Evolutionary conservation across 2,329 filamentous ascomycete genomes (phyloP).

Genomic region (Hypocreales sp.): DNA sequence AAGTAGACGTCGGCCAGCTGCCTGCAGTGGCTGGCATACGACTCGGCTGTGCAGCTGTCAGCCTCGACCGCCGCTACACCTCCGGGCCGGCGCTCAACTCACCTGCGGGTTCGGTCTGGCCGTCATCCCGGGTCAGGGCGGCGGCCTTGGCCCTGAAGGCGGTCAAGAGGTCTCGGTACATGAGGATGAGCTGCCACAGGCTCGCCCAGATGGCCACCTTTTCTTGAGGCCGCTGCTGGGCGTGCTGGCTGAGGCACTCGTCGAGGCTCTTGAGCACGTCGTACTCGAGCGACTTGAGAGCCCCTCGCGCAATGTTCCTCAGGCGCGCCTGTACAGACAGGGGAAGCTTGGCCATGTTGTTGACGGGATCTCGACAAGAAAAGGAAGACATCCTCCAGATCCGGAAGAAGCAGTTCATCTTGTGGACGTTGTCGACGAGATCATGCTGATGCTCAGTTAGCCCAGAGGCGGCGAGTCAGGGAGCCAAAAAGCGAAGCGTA

Average conservation of each 20-base stretch:
- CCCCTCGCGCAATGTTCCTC: constrained; percentile 21
- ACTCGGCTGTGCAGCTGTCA: constrained; percentile 5
- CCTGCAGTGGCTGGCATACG: constrained; percentile 8
- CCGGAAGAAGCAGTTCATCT: constrained; percentile 32
- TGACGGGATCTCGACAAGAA: constrained; percentile 21
- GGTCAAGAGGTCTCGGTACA: constrained; percentile 27
- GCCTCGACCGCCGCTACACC: not conserved
- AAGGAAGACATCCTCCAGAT: constrained; percentile 30
- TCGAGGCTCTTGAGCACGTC: constrained; percentile 25
- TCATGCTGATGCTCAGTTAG: no score
- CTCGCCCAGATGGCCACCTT: constrained; percentile 30
- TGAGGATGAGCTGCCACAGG: constrained; percentile 33
- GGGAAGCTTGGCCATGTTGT: constrained; percentile 20
- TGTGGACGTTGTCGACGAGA: constrained; percentile 26
- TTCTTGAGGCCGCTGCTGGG: constrained; percentile 21
- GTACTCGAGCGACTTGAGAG: constrained; percentile 19
- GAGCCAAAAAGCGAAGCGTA: no score
- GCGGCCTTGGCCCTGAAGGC: constrained; percentile 14
- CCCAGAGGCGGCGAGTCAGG: no score
- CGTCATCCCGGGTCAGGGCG: constrained; percentile 7
- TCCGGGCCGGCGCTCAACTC: not conserved
- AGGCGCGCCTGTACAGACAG: constrained; percentile 24
- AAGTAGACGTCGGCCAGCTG: constrained; percentile 18
- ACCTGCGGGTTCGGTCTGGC: constrained; percentile 8
- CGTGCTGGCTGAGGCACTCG: constrained; percentile 20